Evolutionary conservation across 176 grass and related monocot species (phyloP), one percentile per base, ranked within the genome.

Genomic region (Hordeum marinum): DNA sequence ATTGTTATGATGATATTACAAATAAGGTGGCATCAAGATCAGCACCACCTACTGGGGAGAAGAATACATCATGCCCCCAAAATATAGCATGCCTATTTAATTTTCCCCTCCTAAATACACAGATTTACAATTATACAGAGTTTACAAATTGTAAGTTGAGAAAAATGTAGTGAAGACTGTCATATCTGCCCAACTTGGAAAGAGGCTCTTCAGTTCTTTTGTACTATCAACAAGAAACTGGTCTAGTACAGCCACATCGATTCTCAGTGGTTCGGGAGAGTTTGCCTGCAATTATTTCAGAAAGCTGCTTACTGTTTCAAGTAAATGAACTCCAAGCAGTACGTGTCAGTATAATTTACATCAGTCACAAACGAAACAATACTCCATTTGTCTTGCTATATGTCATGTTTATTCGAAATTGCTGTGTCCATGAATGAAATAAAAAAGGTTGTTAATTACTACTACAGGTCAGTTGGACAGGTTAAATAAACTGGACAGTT

Each of bases 171-270:
- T 87, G 80, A 94, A 95, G 21, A 88, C 80, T 73, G 89, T 98
- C 68, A 98, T 48, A 76, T 98, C 96, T 83, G 85, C 91, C 96
- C 96, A 98, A 50, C 77, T 90, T 50, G 96, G 96, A 83, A 98
- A 98, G 40, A 90, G 88, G 64, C 41, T 94, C 79, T 87, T 93
- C 26, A 98, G 63, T 86, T 89, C 84, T 68, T 93, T 90, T 18
- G 93, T 80, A 24, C 85, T 77, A 66, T 91, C 68, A 69, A 93
- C 80, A 36, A 98, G 87, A 80, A 94, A 90, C 64, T 98, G 96
- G 76, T 98, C 96, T 20, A 98, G 87, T 63, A 98, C 96, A 7
- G 96, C 96, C 48, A 98, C 86, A 79, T 98, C 96, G 24, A 98
- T 73, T 67, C 89, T 86, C 69, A 98, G 76, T 60, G 85, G 66